Evolutionary conservation across 305 asterid genomes (phyloP).

Genomic region (Rubia balearica): DNA sequence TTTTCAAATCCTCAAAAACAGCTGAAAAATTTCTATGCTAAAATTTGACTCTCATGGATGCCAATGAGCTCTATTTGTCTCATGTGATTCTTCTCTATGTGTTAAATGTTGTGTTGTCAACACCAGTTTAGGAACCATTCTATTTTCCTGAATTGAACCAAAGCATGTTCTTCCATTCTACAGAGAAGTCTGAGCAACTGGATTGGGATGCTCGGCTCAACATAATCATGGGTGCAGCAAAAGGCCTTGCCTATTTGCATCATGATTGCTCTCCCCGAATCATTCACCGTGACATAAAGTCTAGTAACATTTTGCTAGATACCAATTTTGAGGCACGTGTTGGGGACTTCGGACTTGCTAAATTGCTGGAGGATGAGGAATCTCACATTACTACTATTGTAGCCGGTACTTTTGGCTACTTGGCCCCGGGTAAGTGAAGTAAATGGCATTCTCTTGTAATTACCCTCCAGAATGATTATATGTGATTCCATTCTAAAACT

Average conservation of each 20-base stretch:
- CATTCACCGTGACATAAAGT: conserved; percentile 88
- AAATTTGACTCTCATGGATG: neutral
- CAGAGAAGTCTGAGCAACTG: conserved; percentile 77
- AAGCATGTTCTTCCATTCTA: conserved; percentile 2
- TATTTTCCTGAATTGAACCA: neutral
- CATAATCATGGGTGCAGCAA: conserved; percentile 82
- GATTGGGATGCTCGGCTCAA: conserved; percentile 89
- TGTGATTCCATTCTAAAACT: neutral
- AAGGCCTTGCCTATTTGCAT: conserved; percentile 88
- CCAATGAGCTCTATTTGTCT: neutral
- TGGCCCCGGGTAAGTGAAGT: conserved; percentile 70
- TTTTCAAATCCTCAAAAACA: neutral
- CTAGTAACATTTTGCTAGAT: conserved; percentile 90
- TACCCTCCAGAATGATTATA: neutral
- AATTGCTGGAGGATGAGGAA: conserved; percentile 85
- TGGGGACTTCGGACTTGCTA: conserved; percentile 92
- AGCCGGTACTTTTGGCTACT: conserved; percentile 95
- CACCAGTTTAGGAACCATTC: neutral
- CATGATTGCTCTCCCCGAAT: conserved; percentile 95
- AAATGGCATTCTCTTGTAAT: neutral
- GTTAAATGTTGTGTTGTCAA: neutral
- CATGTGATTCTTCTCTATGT: neutral
- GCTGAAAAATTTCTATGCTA: neutral
- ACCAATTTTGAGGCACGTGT: conserved; percentile 93
- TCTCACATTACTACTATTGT: conserved; percentile 95